These are phyloP conservation scores for Nicotiana attenuata DNA, from an alignment of 257 asterid species.

Conservation along the genomic window DNA sequence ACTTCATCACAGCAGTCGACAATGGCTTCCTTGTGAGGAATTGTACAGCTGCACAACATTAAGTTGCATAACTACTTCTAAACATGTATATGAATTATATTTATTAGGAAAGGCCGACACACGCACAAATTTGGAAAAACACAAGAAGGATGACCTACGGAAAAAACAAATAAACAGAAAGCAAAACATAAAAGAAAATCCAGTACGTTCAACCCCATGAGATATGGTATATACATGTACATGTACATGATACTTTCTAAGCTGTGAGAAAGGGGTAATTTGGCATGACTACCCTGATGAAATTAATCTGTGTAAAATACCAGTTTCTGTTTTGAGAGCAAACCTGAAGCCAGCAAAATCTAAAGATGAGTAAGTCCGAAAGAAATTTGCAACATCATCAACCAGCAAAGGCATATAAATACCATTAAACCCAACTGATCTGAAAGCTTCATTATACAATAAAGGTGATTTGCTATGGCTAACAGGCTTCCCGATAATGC, in stretches of 20 bases:
- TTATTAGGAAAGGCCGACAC: background rate
- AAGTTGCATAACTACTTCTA: slow-evolving; percentile 11
- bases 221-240: background rate
- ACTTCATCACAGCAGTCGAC: slow-evolving; percentile 69
- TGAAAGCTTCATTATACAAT: slow-evolving; percentile 75
- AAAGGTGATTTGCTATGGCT: slow-evolving; percentile 95
- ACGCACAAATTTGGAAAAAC: background rate
- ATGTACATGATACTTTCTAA: background rate
- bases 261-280: background rate
- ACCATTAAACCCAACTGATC: slow-evolving; percentile 66
- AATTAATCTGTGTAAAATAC: background rate
- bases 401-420: slow-evolving; percentile 73
- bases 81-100: background rate
- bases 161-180: background rate
- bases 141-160: background rate
- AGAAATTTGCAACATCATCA: slow-evolving; percentile 62
- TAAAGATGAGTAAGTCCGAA: slow-evolving; percentile 62
- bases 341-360: slow-evolving; percentile 97
- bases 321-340: slow-evolving; percentile 16
- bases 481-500: slow-evolving; percentile 92
- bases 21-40: slow-evolving; percentile 92
- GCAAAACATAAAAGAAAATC: background rate
- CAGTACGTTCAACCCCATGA: background rate
- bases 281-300: background rate
- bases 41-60: slow-evolving; percentile 63